phyloP scores from a whole-genome alignment of 176 grass and related monocot species.

The Alopecurus myosuroides region DNA sequence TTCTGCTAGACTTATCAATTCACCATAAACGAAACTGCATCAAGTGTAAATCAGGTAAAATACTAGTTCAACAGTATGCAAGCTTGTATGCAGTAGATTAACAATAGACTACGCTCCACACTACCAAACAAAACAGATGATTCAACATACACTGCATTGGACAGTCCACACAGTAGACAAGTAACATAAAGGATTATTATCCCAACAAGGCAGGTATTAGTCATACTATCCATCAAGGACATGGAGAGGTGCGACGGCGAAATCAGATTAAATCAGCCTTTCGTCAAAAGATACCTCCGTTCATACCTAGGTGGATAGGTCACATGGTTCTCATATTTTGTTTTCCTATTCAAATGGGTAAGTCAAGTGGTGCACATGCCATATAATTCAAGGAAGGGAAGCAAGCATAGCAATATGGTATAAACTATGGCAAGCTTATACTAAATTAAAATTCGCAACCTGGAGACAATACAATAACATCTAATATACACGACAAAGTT shows the following conservation, averaged over 20 bases:
- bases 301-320: not conserved
- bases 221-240: not conserved
- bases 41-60: no score
- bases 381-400: not conserved
- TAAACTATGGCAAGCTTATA: not conserved
- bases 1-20: no score
- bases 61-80: no score
- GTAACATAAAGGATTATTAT: no score
- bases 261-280: not conserved
- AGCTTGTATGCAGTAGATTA: no score
- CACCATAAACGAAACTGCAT: no score
- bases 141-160: no score
- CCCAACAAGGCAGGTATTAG: not conserved
- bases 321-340: not conserved
- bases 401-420: not conserved
- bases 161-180: no score
- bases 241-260: not conserved
- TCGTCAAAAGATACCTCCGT: not conserved
- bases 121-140: no score
- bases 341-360: not conserved
- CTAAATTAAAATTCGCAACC: not conserved
- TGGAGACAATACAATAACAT: not conserved
- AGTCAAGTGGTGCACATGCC: not conserved
- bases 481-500: no score
- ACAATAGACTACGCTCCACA: no score